Conservation (phyloP, 345 rosid species). For the Eucalyptus caleyi region DNA sequence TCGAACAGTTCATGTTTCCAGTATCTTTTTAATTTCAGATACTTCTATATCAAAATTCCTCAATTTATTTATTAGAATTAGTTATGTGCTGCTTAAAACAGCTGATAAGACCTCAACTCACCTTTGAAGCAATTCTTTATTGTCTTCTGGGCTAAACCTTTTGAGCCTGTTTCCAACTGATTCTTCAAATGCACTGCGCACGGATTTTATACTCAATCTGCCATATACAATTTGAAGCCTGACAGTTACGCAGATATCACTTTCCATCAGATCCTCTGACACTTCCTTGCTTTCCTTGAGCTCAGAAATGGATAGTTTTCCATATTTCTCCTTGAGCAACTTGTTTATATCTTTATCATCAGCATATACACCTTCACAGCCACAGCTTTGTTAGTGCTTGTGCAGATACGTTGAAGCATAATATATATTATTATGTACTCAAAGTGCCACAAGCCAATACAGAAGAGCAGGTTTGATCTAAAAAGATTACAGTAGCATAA, state of each 20-base stretch:
- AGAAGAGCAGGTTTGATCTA: neutral
- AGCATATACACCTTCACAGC: conserved; percentile 59
- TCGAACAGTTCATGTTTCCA: neutral
- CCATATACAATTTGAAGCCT: conserved; percentile 73
- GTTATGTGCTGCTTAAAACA: neutral
- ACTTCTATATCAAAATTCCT: neutral
- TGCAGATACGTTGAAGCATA: neutral
- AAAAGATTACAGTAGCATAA: neutral
- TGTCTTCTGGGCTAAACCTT: conserved; percentile 53
- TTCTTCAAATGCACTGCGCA: conserved; percentile 74
- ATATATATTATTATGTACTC: neutral
- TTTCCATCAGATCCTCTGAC: conserved; percentile 46
- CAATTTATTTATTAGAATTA: neutral
- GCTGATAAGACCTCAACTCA: neutral
- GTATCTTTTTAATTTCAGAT: neutral
- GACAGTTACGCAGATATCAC: conserved; percentile 57
- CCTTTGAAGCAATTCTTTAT: conserved; percentile 73
- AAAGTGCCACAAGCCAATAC: neutral
- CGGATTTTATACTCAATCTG: conserved; percentile 58
- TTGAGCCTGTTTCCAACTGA: conserved; percentile 74
- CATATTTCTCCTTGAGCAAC: conserved; percentile 44
- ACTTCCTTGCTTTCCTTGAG: conserved; percentile 41
- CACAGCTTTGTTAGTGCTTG: neutral
- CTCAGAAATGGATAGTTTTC: conserved; percentile 40
- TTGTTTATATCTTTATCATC: conserved; percentile 47